Base-by-base conservation (phyloP, 2,329 filamentous ascomycete genomes). In the Grosmannia huntii region DNA sequence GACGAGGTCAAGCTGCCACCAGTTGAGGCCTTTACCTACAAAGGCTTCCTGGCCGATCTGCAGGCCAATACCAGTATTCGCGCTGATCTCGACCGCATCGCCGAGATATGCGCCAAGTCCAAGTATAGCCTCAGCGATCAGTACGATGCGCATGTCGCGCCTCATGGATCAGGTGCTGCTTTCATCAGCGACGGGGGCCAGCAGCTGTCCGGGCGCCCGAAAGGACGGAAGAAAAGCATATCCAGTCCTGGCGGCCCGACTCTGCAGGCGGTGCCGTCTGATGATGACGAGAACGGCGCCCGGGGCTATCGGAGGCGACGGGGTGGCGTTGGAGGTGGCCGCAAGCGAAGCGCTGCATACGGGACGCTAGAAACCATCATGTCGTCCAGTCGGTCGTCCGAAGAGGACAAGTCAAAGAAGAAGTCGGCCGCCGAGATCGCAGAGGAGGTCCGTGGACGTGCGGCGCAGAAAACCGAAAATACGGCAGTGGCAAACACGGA, bases 291-390 rank as follows among this genome's bases (percentile, higher is more conserved):
- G 12, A 69, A 64, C 44, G 66, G 59, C 36, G 56, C 60, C 25
- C 68, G 67, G 28, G 68, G 70, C 12, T 70, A 72, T 2, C 69
- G 69, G 56, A 73, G 72, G 62, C 70, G 76, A 23, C 71, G 75
- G 23, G 72, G 71, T 50, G 70, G 69, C 0, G 70, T 69, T 1
- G 68, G 68, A 2, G 71, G 78, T 1, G 68, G 67, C 1, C 71
- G 78, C 46, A 71, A 76, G 49, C 75, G 74, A 57, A 82, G 78
- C 60, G 72, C 73, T 27, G 82, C 82, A 5, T 81, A 84, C 67
- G 80, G 81, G 3, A 85, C 81, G 0, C 68, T 85, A 4, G 82
- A 86, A 64, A 85, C 82, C 0, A 85, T 85, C 65, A 85, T 85
- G 74, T 84, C 81, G 27, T 83, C 80, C 0, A 85, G 82, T 60